Base-by-base conservation (phyloP, 2,329 filamentous ascomycete species). In the Fusarium devonianum region DNA sequence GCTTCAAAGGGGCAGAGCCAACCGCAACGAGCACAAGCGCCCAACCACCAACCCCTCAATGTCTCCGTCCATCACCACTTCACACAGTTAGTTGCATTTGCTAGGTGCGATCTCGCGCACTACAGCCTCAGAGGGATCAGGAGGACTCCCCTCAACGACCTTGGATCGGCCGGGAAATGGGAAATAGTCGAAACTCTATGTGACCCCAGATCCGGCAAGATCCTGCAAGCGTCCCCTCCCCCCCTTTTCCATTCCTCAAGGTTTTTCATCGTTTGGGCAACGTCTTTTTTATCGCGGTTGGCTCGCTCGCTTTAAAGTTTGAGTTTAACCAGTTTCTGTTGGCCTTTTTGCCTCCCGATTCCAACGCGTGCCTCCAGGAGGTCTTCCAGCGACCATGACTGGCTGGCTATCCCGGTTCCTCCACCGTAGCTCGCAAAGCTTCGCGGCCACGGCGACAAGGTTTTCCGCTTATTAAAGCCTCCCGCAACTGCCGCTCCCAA, bases 201-300 rank as follows among this genome's bases (percentile, higher is more conserved):
- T 23, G 8, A 30, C 41, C 32, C 41, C 41, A 44, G 40, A 59
- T 56, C 29, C 30, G 29, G 11, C 41, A 26, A 58, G 55, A 58
- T 59, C 56, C 55, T 61, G 57, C 57, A 61, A 52, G 39, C 53
- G 45, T 51, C 49, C 34, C 52, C 48, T 56, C 30, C 37, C 42
- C 22, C 22, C 28, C 17, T 23, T 29, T 11, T 32, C 13, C 32
- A 12, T 18, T 16, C 29, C 21, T n/a, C n/a, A n/a, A 6, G 9
- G 10, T 32, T 5, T 16, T 10, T 2, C 35, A 56, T 57, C 53
- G 22, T 35, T 47, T 9, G n/a, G 12, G 36, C 33, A 56, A 56
- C 52, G 46, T 52, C 53, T n/a, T n/a, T n/a, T n/a, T n/a, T n/a
- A n/a, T n/a, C n/a, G n/a, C n/a, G n/a, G n/a, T n/a, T n/a, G n/a